These are phyloP conservation scores for Cyclotella distinguenda DNA, from an alignment of 108 stramenopile species.

Conservation along the genomic window DNA sequence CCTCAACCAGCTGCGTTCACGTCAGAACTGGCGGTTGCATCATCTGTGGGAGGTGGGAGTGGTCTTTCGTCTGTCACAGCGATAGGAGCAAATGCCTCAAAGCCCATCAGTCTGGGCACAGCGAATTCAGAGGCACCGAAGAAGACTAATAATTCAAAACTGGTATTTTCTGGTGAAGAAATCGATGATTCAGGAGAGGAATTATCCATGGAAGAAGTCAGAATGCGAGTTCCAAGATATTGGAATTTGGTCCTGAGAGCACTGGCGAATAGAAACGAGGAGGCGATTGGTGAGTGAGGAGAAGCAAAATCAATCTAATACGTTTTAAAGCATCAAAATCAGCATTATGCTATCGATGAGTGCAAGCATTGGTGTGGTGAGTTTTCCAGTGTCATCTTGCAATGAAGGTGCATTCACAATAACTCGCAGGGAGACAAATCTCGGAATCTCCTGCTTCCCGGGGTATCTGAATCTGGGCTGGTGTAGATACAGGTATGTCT, in stretches of 20 bases:
- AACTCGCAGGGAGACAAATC: neutral
- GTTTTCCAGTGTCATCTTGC: neutral
- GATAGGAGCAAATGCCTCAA: neutral
- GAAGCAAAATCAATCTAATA: neutral
- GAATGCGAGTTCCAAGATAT: conserved; percentile 38
- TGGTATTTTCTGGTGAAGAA: conserved; percentile 31
- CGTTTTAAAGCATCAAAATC: neutral
- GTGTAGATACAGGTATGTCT: conserved; percentile 7
- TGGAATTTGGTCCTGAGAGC: conserved; percentile 30
- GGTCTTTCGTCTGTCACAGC: conserved; percentile 9
- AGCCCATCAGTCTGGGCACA: conserved; percentile 1
- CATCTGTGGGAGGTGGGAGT: conserved; percentile 32
- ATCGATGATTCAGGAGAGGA: conserved; percentile 40
- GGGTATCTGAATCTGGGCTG: neutral
- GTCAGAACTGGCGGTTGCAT: conserved; percentile 59
- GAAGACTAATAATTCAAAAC: conserved; percentile 15
- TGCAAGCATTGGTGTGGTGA: neutral
- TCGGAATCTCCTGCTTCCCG: neutral
- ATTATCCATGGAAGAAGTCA: conserved; percentile 41
- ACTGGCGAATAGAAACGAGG: conserved; percentile 15
- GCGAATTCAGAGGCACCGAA: conserved; percentile 5
- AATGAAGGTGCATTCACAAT: neutral
- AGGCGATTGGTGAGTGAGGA: neutral
- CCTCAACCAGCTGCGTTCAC: conserved; percentile 67
- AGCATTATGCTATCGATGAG: neutral